Evolutionary conservation across 164 flowering plant species (phyloP), one percentile per base, ranked within the genome.

Genomic region (Nymphaea colorata): DNA sequence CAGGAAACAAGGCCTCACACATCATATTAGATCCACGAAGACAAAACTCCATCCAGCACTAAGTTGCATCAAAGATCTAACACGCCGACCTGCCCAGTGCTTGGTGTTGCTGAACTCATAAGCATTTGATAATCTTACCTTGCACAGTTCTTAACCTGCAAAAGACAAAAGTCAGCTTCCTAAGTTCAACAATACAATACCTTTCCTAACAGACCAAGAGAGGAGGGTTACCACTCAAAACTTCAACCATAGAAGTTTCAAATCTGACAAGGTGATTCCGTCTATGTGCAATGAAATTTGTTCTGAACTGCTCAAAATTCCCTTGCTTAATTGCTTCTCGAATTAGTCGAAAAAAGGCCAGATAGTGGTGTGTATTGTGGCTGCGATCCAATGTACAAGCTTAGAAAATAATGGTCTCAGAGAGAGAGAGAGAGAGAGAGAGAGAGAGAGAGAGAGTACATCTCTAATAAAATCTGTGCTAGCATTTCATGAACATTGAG

Each of bases 401-500:
- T 47, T 12, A 47, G 55, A 3, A 47, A 47, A 12, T 0, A 47
- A 45, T 5, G 7, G 53, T 55, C 59, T 8, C 63, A 61, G 2
- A 61, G 2, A 61, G 2, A 61, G n/a, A 61, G 16, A 61, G 16
- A 6, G 63, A 61, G n/a, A 61, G 16, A 61, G 16, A 6, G 63
- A 61, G 4, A 5, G 63, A 61, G 63, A 61, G 63, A 61, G 63
- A 61, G 63, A 59, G 10, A 44, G 70, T 86, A 92, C 98, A 93
- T 84, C 75, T 93, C 96, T 14, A 93, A 79, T 57, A 93, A 81
- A 83, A 84, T 90, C 67, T 83, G 90, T 15, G 96, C 93, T 73
- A 93, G 80, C 98, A 93, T 90, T 72, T 93, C 98, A 68, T 86
- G 93, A 67, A 86, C 96, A 77, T 93, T 93, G 77, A 93, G 87